Conservation (phyloP, 495 filamentous ascomycete genomes). For the Elasticomyces elasticus region DNA sequence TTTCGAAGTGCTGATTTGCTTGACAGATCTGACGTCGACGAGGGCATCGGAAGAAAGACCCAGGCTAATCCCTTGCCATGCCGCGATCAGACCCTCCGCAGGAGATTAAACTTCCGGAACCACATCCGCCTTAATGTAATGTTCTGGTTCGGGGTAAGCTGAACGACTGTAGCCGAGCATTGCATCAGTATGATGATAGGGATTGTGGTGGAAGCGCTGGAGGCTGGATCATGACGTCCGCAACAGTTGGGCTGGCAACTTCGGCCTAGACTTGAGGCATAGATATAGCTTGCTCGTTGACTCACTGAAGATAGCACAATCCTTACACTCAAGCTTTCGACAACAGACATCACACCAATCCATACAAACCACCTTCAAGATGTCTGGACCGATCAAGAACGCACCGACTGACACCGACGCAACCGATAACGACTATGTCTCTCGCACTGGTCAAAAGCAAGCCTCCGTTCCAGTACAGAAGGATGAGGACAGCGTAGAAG, state of each 20-base stretch:
- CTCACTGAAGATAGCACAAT: no score
- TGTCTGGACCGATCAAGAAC: background rate
- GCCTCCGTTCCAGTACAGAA: slow-evolving; percentile 44
- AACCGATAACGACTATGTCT: slow-evolving; percentile 34
- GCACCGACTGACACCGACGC: slow-evolving; percentile 12
- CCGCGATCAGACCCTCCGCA: no score
- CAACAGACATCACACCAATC: background rate
- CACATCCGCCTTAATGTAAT: background rate
- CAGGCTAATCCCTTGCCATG: no score
- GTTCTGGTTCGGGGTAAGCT: background rate
- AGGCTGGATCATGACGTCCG: background rate
- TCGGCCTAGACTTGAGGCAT: no score
- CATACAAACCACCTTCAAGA: background rate
- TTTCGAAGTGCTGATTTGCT: background rate
- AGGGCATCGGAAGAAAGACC: no score
- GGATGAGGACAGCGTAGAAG: slow-evolving; percentile 42
- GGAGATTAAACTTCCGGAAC: background rate
- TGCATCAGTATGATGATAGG: background rate
- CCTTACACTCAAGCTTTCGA: no score
- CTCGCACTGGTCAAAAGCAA: slow-evolving; percentile 34
- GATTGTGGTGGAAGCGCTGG: background rate
- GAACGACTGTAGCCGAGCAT: background rate
- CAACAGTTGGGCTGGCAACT: background rate
- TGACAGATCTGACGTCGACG: background rate
- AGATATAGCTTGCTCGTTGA: no score